phyloP scores from a whole-genome alignment of 2,329 filamentous ascomycete species.

The Talaromyces pinophilus region DNA sequence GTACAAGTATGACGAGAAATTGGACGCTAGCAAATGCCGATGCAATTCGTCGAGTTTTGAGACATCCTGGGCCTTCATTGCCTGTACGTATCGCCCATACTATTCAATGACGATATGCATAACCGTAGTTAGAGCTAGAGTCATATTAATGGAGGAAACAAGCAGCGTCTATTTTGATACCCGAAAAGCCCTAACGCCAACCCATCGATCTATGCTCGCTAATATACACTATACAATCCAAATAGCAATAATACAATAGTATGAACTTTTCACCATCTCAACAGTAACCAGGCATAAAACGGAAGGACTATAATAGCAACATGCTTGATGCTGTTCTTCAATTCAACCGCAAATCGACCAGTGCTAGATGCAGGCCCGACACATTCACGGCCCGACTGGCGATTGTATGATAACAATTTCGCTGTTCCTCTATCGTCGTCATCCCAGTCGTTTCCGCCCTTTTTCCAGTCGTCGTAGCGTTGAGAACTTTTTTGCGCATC shows the following conservation, averaged over 20 bases:
- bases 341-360: constrained; percentile 62
- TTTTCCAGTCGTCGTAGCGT: constrained; percentile 21
- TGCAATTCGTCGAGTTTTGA: background rate
- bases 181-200: background rate
- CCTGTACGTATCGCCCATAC: background rate
- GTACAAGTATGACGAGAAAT: background rate
- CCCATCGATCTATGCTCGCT: constrained; percentile 15
- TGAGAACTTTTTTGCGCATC: constrained; percentile 18
- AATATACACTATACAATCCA: constrained; percentile 10
- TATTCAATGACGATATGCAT: background rate
- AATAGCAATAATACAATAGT: background rate
- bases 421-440: constrained; percentile 35
- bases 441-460: constrained; percentile 11
- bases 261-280: constrained; percentile 1
- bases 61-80: background rate
- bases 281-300: constrained; percentile 62
- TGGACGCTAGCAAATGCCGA: background rate
- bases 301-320: constrained; percentile 64
- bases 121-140: background rate
- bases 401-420: constrained; percentile 21
- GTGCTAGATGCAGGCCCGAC: constrained; percentile 46
- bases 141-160: background rate
- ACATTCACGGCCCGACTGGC: constrained; percentile 24
- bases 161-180: background rate
- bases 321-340: constrained; percentile 48